phyloP scores from a whole-genome alignment of 305 asterid genomes.

The Solanum hybrid region DNA sequence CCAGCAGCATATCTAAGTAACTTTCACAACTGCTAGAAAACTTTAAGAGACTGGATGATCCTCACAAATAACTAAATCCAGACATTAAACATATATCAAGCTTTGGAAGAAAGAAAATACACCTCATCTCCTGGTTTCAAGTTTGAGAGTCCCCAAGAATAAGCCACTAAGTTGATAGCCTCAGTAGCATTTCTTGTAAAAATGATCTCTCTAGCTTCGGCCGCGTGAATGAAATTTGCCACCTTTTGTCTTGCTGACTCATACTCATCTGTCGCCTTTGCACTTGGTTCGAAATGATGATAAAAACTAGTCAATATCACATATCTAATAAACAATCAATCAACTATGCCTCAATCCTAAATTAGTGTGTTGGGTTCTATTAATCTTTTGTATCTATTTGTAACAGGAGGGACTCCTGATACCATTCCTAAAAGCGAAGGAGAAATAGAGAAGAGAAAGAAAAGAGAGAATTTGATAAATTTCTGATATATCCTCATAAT shows the following conservation, averaged over 20 bases:
- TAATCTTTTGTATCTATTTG: neutral
- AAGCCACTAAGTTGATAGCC: slow-evolving; percentile 92
- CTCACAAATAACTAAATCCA: neutral
- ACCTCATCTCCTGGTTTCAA: slow-evolving; percentile 91
- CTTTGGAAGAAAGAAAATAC: neutral
- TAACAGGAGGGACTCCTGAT: too few relatives aligned
- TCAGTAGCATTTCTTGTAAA: slow-evolving; percentile 95
- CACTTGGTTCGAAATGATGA: slow-evolving; percentile 25
- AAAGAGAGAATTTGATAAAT: too few relatives aligned
- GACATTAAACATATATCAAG: neutral
- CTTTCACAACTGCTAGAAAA: neutral
- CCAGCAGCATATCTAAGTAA: neutral
- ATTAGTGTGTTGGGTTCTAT: neutral
- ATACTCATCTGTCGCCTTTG: slow-evolving; percentile 82
- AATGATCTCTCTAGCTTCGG: slow-evolving; percentile 62
- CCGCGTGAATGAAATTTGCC: slow-evolving; percentile 68
- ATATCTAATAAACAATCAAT: neutral
- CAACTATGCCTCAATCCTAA: neutral
- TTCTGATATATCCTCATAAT: too few relatives aligned
- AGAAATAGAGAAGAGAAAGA: too few relatives aligned
- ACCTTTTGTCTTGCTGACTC: slow-evolving; percentile 86
- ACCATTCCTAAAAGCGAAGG: too few relatives aligned
- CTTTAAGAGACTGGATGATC: neutral
- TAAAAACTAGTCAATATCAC: neutral
- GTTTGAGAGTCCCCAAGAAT: slow-evolving; percentile 81